Evolutionary conservation across 1,284 basidiomycete species (phyloP).

Genomic region (Trametes versicolor): DNA sequence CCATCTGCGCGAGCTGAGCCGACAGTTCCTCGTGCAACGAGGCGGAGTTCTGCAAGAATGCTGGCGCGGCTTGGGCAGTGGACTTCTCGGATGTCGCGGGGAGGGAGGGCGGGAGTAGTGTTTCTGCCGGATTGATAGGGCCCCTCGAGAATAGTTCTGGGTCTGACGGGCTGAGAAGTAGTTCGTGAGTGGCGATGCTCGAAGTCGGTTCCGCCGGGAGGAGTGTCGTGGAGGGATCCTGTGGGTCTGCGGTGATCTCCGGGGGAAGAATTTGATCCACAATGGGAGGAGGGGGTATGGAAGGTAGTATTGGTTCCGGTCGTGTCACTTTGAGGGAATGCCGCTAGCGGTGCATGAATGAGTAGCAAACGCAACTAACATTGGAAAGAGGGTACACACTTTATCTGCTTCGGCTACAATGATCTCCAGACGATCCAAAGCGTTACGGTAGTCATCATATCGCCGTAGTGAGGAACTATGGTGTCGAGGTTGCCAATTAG

Average conservation of each 20-base stretch:
- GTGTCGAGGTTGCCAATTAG: neutral
- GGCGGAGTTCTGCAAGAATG: conserved; percentile 64
- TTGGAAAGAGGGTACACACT: conserved; percentile 42
- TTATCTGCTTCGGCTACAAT: conserved; percentile 60
- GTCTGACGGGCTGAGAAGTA: conserved; percentile 47
- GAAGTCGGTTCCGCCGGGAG: conserved; percentile 30
- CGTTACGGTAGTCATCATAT: conserved; percentile 56
- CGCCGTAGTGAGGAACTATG: conserved; percentile 16
- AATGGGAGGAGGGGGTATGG: conserved; percentile 38
- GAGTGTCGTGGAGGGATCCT: conserved; percentile 29
- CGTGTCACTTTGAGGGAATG: conserved; percentile 50
- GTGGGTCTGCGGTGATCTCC: conserved; percentile 17
- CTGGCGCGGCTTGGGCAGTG: conserved; percentile 50
- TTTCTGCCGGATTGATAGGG: conserved; percentile 32
- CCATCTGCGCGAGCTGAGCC: conserved; percentile 80
- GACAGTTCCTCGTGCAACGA: conserved; percentile 78
- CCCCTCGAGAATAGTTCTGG: conserved; percentile 22
- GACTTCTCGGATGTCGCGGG: conserved; percentile 41
- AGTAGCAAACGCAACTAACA: neutral
- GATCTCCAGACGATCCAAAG: conserved; percentile 62
- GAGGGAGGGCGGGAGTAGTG: conserved; percentile 40
- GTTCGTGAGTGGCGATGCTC: conserved; percentile 40
- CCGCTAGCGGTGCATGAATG: conserved; percentile 39
- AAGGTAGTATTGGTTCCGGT: conserved; percentile 48
- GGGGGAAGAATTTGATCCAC: conserved; percentile 40